Conservation (phyloP, 1,139 yeast genomes). For the Candida glucosophila region DNA sequence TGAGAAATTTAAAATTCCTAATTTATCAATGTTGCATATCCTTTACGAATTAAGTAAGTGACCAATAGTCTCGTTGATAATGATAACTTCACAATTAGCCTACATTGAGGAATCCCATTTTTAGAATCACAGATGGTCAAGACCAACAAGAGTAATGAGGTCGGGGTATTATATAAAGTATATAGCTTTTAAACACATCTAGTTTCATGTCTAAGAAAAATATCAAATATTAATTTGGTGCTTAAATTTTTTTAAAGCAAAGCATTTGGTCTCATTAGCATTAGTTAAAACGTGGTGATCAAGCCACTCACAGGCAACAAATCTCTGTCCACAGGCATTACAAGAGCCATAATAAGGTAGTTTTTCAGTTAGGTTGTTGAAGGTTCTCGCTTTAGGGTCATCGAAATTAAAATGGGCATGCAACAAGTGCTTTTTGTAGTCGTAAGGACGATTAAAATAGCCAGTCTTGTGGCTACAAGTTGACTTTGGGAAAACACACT, state of each 20-base stretch:
- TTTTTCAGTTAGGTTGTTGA: constrained; percentile 36
- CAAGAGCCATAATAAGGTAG: constrained; percentile 32
- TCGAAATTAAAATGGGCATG: constrained; percentile 39
- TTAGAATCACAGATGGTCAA: no score
- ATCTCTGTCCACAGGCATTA: constrained; percentile 28
- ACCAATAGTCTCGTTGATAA: no score
- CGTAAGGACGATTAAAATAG: constrained; percentile 40
- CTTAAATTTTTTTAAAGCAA: constrained; percentile 13
- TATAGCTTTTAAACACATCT: no score
- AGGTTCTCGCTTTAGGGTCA: constrained; percentile 34
- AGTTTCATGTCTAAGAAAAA: no score
- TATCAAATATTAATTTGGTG: no score
- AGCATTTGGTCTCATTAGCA: constrained; percentile 14
- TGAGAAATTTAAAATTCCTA: no score
- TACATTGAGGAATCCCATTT: constrained; percentile 2
- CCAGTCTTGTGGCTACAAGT: constrained; percentile 39
- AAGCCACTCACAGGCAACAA: constrained; percentile 33
- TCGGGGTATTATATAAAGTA: no score
- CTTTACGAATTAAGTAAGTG: no score
- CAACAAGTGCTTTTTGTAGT: constrained; percentile 38
- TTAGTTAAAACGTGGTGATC: constrained; percentile 30
- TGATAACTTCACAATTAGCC: no score
- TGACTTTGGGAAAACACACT: constrained; percentile 34
- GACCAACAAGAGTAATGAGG: no score
- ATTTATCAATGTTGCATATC: no score